Percentiles rank a stretch among this genome's conserved stretches.
Evolutionary conservation across 2,329 filamentous ascomycete genomes (phyloP).

Genomic region (Orbilia blumenaviensis): DNA sequence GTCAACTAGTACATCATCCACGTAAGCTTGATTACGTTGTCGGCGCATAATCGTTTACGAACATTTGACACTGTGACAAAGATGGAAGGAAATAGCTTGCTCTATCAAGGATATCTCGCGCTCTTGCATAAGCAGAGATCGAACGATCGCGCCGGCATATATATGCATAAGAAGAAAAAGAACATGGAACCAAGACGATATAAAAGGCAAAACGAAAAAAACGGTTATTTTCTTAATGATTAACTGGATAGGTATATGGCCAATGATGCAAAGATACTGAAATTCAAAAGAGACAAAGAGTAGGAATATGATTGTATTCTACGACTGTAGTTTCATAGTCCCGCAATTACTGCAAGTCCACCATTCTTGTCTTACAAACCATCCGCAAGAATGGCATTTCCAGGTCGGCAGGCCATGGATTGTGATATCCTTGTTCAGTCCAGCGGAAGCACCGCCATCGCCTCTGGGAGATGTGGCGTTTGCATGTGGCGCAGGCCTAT

Average conservation of each 20-base stretch:
- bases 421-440: constrained; percentile 29
- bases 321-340: constrained; percentile 36
- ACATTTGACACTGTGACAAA: constrained; percentile 3
- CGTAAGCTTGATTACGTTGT: constrained; percentile 45
- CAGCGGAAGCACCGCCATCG: not conserved
- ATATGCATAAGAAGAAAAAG: not conserved
- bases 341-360: constrained; percentile 52
- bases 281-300: no score
- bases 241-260: not conserved
- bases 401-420: constrained; percentile 48
- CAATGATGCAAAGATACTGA: not conserved
- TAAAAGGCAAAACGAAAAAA: not conserved
- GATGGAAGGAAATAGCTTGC: constrained; percentile 20
- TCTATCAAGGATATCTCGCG: constrained; percentile 2
- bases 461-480: not conserved
- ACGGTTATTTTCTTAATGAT: not conserved
- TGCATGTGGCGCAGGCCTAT: constrained; percentile 3
- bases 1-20: no score
- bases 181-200: not conserved
- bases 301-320: not conserved
- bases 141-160: not conserved
- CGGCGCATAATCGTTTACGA: not conserved
- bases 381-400: constrained; percentile 47
- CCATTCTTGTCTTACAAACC: constrained; percentile 48
- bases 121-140: not conserved